Base-by-base conservation (phyloP, 352 stramenopile genomes). In the Globisporangium splendens region DNA sequence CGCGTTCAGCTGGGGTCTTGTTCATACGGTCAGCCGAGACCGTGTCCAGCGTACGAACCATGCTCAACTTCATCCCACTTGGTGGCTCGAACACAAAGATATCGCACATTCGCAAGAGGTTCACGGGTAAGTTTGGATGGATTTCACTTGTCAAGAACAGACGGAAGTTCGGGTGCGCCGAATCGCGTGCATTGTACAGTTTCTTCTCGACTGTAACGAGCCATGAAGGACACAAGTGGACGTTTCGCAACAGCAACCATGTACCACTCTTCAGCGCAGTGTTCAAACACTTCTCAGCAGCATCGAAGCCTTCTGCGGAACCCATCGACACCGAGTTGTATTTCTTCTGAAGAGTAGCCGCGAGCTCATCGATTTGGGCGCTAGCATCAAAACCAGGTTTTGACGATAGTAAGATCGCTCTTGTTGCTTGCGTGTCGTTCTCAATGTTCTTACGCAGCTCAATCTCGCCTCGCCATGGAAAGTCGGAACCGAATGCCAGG, bases 131-230 rank as follows among this genome's bases (percentile, higher is more conserved):
- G 49, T 92, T 95, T 14, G 96, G 87, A 46, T 96, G 96, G 21
- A 99, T 98, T 71, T 99, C 97, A 63, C 93, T 98, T 0, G 98
- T 99, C 51, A 99, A 81, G 70, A 99, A 99, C 14, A 98, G 65
- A 5, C 88, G 80, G 57, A 96, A 96, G 62, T 78, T 80, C 5
- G 75, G 73, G 44, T 96, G 78, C 15, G 77, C 78, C 42, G 65
- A 79, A 13, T 91, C 82, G 13, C 84, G 83, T 12, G 81, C 78
- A 43, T 87, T 93, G 66, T 96, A 96, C 2, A 99, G 78, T 69
- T 95, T 98, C 73, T 99, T 99, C 62, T 99, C 97, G 17, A 99
- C 82, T 17, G 79, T 89, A 20, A 89, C 83, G 10, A 99, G 83
- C 97, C 97, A 99, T 39, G 89, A 93, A n/a, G 94, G 86, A 61